phyloP scores from a whole-genome alignment of 331 rosid species.

The Malus hybrid region DNA sequence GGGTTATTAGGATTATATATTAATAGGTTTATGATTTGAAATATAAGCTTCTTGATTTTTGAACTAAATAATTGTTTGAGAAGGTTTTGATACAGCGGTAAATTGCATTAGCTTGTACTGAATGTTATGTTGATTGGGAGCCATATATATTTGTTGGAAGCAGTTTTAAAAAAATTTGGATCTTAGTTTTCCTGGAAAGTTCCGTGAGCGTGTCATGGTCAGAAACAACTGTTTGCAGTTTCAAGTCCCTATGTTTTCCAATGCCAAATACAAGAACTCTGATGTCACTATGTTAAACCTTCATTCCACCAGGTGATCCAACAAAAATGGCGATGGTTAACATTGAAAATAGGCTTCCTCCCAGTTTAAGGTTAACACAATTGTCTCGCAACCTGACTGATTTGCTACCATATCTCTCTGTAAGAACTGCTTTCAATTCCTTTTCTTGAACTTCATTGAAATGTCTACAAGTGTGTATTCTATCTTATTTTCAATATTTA shows the following conservation, averaged over 20 bases:
- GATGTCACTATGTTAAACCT: background rate
- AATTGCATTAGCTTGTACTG: background rate
- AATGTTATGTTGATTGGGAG: background rate
- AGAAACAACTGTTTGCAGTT: background rate
- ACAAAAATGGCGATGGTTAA: slow-evolving; percentile 73
- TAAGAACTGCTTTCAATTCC: slow-evolving; percentile 37
- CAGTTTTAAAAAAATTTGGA: background rate
- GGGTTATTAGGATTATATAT: background rate
- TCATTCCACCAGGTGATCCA: slow-evolving; percentile 68
- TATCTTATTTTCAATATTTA: background rate
- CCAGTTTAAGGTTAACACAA: slow-evolving; percentile 36
- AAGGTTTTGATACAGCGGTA: no score
- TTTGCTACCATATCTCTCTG: slow-evolving; percentile 73
- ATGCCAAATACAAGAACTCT: background rate
- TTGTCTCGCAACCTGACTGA: slow-evolving; percentile 52
- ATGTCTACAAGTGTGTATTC: background rate
- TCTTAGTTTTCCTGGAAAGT: background rate
- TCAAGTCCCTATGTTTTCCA: background rate
- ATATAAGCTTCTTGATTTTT: no score
- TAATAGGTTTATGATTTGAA: no score
- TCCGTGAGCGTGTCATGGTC: background rate
- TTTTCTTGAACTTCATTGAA: background rate
- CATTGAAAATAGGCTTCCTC: slow-evolving; percentile 51
- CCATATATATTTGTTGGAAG: background rate
- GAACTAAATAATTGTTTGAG: no score